Evolutionary conservation across 768 basidiomycete genomes (phyloP).

Genomic region (Tephrocybe sp.): DNA sequence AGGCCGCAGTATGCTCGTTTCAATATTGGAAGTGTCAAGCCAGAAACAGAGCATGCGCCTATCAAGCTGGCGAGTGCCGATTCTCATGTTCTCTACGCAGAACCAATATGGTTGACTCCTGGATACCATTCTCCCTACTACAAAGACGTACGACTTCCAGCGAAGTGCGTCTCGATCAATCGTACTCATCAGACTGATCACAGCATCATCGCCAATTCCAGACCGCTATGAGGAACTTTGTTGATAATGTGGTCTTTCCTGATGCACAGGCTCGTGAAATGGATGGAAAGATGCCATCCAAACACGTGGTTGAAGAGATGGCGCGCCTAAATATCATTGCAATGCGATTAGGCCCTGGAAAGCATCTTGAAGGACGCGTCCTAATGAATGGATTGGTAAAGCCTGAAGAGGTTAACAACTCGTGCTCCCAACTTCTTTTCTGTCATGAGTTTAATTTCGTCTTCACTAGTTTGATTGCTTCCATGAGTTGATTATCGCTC

Average conservation of each 20-base stretch:
- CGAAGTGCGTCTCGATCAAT: constrained; percentile 27
- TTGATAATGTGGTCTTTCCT: constrained; percentile 65
- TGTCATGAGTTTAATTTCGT: too few relatives aligned
- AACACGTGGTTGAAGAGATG: constrained; percentile 73
- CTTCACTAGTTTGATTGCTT: constrained; percentile 71
- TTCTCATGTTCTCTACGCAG: constrained; percentile 78
- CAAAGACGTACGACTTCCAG: constrained; percentile 51
- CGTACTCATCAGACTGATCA: constrained; percentile 16
- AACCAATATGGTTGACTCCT: constrained; percentile 76
- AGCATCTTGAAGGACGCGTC: constrained; percentile 75
- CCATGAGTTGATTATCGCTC: constrained; percentile 73
- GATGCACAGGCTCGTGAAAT: constrained; percentile 67
- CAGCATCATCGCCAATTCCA: constrained; percentile 63
- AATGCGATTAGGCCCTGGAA: constrained; percentile 87
- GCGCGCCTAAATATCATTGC: constrained; percentile 41
- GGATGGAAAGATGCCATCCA: constrained; percentile 76
- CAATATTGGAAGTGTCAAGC: constrained; percentile 69
- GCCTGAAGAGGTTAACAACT: constrained; percentile 61
- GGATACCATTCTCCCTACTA: constrained; percentile 79
- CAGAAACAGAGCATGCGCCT: constrained; percentile 55
- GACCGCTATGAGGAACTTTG: constrained; percentile 62
- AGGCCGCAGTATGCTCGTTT: constrained; percentile 75
- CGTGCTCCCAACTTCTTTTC: too few relatives aligned
- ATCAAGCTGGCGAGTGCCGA: constrained; percentile 43
- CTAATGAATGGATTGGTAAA: constrained; percentile 74